phyloP scores from a whole-genome alignment of 148 eudicot species.

The Bassia scoparia region DNA sequence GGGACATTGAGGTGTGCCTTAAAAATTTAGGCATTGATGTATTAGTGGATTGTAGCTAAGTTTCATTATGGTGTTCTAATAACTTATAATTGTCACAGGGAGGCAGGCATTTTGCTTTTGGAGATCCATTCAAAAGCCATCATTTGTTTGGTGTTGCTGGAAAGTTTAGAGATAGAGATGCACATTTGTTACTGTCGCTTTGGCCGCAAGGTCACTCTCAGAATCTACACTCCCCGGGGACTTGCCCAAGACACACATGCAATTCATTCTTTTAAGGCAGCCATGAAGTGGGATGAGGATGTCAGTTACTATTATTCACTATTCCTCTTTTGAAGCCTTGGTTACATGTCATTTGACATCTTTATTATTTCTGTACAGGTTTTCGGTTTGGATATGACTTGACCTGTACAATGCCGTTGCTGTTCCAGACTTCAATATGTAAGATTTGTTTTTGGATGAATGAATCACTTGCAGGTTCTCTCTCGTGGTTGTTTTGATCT shows the following conservation, averaged over 20 bases:
- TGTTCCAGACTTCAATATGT: conserved; percentile 99
- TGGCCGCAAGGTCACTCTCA: conserved; percentile 81
- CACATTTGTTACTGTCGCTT: conserved; percentile 75
- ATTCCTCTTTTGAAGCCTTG: background rate
- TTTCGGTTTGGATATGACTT: conserved; percentile 94
- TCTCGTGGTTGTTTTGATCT: background rate
- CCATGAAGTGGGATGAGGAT: conserved; percentile 99
- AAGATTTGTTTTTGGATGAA: too few species aligned
- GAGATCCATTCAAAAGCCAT: conserved; percentile 97
- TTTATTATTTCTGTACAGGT: conserved; percentile 40
- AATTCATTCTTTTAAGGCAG: conserved; percentile 95
- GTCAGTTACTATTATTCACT: conserved; percentile 37
- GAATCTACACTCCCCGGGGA: conserved; percentile 92
- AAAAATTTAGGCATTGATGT: conserved; percentile 3
- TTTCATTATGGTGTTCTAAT: background rate
- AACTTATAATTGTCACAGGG: conserved; percentile 41
- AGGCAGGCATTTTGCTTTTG: conserved; percentile 77
- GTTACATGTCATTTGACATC: background rate
- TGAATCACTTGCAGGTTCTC: too few species aligned
- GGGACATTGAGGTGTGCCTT: conserved; percentile 77
- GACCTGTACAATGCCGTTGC: conserved; percentile 91
- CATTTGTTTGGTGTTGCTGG: conserved; percentile 98
- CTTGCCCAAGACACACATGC: conserved; percentile 92
- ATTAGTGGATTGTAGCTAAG: background rate
- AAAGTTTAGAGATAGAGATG: conserved; percentile 81